Base-by-base conservation (phyloP, 108 stramenopile genomes). In the Aurantiochytrium sp. region DNA sequence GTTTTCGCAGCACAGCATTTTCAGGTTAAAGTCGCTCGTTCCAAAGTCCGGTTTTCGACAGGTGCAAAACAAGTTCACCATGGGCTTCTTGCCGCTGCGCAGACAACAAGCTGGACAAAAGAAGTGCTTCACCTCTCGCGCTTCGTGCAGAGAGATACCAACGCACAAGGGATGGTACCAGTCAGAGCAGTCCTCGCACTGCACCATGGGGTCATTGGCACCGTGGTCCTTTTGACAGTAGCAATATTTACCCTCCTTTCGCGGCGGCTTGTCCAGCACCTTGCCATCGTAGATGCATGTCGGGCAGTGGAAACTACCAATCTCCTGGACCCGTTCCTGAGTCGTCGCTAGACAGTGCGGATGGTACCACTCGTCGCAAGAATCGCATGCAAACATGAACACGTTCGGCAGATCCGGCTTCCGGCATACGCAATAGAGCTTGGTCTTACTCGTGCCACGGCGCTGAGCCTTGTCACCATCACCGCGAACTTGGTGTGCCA, bases 31-130 rank as follows among this genome's bases (percentile, higher is more conserved):
- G 76, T 83, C 76, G 51, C 49, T 83, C 51, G 76, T 83, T 10
- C 76, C 76, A 83, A 83, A 83, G 25, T 83, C 76, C 3, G 76
- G 76, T 4, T 83, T 83, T 12, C 76, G 76, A 23, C 76, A 83
- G 10, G 4, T 21, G 51, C 76, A 83, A 53, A 83, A 83, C 25
- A 83, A 16, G 16, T 83, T 53, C n/a, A 83, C 76, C 76, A 83
- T 83, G 10, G 76, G 76, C 51, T 23, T 8, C 16, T 53, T 53
- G 23, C 76, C 76, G 6, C 12, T 2, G 10, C 49, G 49, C 45
- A 53, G n/a, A 6, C 76, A 23, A 45, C 76, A 83, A 6, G 49
- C 45, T 23, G 76, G 76, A 2, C 76, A 83, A 53, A 45, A 25
- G 23, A 53, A 83, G 51, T 83, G 23, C 76, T 83, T 47, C 10